Base-by-base conservation (phyloP, 1,284 basidiomycete species). In the Leccinum fallax region DNA sequence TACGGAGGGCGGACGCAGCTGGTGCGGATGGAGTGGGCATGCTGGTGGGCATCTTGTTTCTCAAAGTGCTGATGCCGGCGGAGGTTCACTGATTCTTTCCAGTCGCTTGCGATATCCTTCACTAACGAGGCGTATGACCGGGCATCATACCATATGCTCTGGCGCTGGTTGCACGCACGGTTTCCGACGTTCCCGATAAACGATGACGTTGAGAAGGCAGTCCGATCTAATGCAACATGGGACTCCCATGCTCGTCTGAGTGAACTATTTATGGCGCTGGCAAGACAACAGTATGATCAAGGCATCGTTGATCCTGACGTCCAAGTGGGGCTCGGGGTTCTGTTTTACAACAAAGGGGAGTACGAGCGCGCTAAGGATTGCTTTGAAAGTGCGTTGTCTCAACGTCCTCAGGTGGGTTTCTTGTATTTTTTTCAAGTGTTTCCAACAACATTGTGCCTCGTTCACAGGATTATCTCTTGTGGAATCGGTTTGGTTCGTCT, bases 401-500 rank as follows among this genome's bases (percentile, higher is more conserved):
- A 86, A 58, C 82, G 90, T 21, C 96, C 96, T 3, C 85, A 84
- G 64, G 86, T 85, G 62, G n/a, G 69, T 56, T 54, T 61, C 15
- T 1, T 28, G 13, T 30, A 53, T 51, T 70, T 34, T 70, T 53
- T 36, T 21, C 3, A 32, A 11, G 40, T 36, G 13, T 56, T 51
- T 24, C 57, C 11, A 26, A 43, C 34, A 49, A 38, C 60, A 28
- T 58, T 53, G 38, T 60, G 30, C 58, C 55, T 3, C 19, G 3
- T 28, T 38, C 19, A 28, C 74, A 91, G 88, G 97, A 99, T 77
- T 98, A 95, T 74, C 79, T 97, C 13, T 79, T 99, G 8, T 99
- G 97, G 97, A 99, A 99, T 76, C 83, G 97, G 57, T 81, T 98
- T 5, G 97, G 97, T 3, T 98, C 97, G 1, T 95, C 93, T 6